Base-by-base conservation (phyloP, 805 yeast genomes). In the Yarrowia hollandica region DNA sequence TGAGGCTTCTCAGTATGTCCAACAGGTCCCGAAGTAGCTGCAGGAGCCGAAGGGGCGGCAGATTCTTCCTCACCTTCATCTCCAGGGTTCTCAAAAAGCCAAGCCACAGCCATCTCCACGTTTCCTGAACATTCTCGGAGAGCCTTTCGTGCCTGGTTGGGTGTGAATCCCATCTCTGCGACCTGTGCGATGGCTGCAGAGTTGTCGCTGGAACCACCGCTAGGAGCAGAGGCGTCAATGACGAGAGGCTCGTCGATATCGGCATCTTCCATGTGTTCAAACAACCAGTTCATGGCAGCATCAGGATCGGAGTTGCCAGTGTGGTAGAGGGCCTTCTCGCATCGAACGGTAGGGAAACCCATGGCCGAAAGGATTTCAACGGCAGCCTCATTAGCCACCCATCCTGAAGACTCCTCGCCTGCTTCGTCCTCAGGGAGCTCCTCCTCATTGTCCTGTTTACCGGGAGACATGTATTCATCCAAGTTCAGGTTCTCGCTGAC, bases 271-370 rank as follows among this genome's bases (percentile, higher is more conserved):
- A 90, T 82, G 67, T 91, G 96, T 18, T 80, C 86, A 67, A 94
- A 85, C 5, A 94, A 69, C 96, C 97, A 89, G 65, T 89, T 88
- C 87, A 88, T 84, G 0, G 97, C 96, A 5, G 78, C 77, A 63
- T 92, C 97, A 0, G 73, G 65, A 41, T 71, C 74, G 0, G 71
- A 64, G 65, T 90, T 90, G 0, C 90, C 92, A 0, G 96, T 89
- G 18, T 80, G 73, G 65, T 77, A 85, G 31, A 92, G 74, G 0
- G 92, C 96, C 64, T 84, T 81, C 26, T 75, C 75, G 39, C 85
- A 77, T 50, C 92, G 78, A 19, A 79, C 77, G 55, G 81, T 81
- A 0, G 90, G 80, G 69, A 94, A 92, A n/a, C 99, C 99, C 97
- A 91, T 94, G 16, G 81, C 82, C 50, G 75, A 70, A 8, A 94